Conservation (phyloP, 2,329 filamentous ascomycete species). For the Ophiostoma himal-ulmi region DNA sequence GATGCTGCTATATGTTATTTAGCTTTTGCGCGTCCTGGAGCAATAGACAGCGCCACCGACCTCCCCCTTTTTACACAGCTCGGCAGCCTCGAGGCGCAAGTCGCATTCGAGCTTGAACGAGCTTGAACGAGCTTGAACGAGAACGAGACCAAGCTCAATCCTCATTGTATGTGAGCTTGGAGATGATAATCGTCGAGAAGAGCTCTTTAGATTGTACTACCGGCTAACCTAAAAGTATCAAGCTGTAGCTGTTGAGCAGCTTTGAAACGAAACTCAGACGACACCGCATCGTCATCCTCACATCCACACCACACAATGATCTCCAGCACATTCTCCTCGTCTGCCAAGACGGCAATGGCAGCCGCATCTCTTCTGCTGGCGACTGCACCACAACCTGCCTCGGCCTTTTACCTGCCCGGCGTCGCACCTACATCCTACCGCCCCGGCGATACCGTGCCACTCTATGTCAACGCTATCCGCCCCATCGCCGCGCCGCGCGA, state of each 20-base stretch:
- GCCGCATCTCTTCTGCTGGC: conserved; percentile 41
- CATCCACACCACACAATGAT: background rate
- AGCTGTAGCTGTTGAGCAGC: background rate
- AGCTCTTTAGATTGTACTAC: background rate
- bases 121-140: background rate
- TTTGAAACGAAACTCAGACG: background rate
- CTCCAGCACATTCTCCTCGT: background rate
- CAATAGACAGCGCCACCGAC: background rate
- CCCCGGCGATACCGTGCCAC: conserved; percentile 68
- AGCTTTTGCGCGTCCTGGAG: background rate
- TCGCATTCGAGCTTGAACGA: background rate
- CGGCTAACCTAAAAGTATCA: background rate
- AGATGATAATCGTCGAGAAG: background rate
- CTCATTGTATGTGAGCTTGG: background rate
- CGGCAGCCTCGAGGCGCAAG: conserved; percentile 3
- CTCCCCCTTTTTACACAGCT: conserved; percentile 3
- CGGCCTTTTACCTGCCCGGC: conserved; percentile 92
- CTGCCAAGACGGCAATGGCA: conserved; percentile 37
- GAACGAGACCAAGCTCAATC: background rate
- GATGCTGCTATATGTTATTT: background rate
- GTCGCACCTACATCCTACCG: conserved; percentile 92
- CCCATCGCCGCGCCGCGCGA: conserved; percentile 73
- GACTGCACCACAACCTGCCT: conserved; percentile 46
- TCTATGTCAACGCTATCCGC: conserved; percentile 89
- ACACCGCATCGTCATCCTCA: background rate